Conservation (phyloP, 768 basidiomycete genomes). For the Leccinellum luteum region DNA sequence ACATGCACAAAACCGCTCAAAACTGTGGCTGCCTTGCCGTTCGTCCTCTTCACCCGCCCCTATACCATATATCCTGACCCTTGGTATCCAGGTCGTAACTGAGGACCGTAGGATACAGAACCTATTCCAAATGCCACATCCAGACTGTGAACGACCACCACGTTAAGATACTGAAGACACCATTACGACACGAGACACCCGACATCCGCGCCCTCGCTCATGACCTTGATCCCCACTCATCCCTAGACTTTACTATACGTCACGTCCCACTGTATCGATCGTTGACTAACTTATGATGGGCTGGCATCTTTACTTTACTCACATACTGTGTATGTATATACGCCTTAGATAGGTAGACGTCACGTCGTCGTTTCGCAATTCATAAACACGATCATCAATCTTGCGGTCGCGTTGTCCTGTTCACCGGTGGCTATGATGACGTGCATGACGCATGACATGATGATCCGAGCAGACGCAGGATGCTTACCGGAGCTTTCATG, state of each 20-base stretch:
- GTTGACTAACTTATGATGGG: slow-evolving; percentile 15
- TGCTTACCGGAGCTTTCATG: slow-evolving; percentile 21
- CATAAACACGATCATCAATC: slow-evolving; percentile 1
- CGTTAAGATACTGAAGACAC: slow-evolving; percentile 6
- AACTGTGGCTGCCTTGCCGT: slow-evolving; percentile 34
- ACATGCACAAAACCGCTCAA: slow-evolving; percentile 34
- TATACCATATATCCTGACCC: slow-evolving; percentile 5
- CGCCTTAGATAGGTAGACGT: slow-evolving; percentile 5
- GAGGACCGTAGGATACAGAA: slow-evolving; percentile 37
- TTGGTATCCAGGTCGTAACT: slow-evolving; percentile 29
- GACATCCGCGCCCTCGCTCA: not conserved
- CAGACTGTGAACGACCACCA: slow-evolving; percentile 29
- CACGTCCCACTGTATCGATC: slow-evolving; percentile 8
- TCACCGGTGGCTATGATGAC: slow-evolving; percentile 21
- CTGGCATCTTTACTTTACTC: slow-evolving; percentile 5
- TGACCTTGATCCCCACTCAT: not conserved
- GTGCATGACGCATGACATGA: not conserved
- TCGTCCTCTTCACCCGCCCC: slow-evolving; percentile 12
- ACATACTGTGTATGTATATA: slow-evolving; percentile 17
- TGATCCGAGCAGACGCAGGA: not conserved
- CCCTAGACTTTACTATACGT: slow-evolving; percentile 15
- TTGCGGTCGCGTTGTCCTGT: slow-evolving; percentile 20
- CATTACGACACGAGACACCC: slow-evolving; percentile 1
- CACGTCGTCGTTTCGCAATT: slow-evolving; percentile 1
- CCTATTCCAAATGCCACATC: slow-evolving; percentile 33